Conservation (phyloP, 768 basidiomycete genomes). For the Leucogyrophana mollusca region DNA sequence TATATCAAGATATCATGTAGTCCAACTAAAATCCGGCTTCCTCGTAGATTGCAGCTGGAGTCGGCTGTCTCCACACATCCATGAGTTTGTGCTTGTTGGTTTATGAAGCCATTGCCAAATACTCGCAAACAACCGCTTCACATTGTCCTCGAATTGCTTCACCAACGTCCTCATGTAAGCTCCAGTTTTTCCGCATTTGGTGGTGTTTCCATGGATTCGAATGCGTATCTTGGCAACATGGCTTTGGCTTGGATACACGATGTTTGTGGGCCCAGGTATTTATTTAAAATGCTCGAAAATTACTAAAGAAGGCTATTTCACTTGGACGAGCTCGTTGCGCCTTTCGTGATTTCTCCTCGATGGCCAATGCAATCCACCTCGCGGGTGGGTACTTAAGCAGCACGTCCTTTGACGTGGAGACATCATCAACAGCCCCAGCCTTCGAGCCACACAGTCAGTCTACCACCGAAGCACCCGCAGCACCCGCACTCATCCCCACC, state of each 20-base stretch:
- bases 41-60: too few species aligned
- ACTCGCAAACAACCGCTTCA: constrained; percentile 14
- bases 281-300: background rate
- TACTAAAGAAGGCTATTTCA: constrained; percentile 7
- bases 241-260: background rate
- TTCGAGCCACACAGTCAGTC: constrained; percentile 4
- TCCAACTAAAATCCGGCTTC: too few species aligned
- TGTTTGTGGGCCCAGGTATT: constrained; percentile 4
- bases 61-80: too few species aligned
- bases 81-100: constrained; percentile 21
- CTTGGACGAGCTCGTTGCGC: background rate
- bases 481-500: too few species aligned
- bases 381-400: constrained; percentile 9
- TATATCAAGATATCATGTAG: too few species aligned
- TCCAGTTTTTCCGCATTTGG: constrained; percentile 6
- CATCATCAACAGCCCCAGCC: constrained; percentile 1
- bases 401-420: background rate
- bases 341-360: constrained; percentile 4
- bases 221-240: constrained; percentile 7
- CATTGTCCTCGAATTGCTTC: constrained; percentile 11
- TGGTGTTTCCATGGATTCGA: constrained; percentile 3
- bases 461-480: constrained; percentile 2
- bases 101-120: constrained; percentile 9
- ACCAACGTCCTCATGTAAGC: background rate
- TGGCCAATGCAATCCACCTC: constrained; percentile 5